These are phyloP conservation scores for Botrytis pseudocinerea DNA, from an alignment of 2,329 filamentous ascomycete species.

Conservation along the genomic window DNA sequence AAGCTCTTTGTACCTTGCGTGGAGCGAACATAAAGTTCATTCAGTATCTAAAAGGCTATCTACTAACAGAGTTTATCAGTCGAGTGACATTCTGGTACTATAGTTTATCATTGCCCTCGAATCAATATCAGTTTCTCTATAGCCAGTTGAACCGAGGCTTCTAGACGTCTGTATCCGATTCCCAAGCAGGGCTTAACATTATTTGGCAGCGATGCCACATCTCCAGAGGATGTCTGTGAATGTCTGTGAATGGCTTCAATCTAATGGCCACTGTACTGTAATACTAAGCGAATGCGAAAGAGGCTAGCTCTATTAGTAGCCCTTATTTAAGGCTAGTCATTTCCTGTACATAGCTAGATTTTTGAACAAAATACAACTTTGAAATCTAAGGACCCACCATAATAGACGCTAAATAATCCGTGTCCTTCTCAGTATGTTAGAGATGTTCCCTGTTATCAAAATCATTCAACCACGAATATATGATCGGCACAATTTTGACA, in stretches of 20 bases:
- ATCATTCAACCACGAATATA: background rate
- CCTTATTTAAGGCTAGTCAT: no score
- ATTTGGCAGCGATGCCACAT: background rate
- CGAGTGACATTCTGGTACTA: background rate
- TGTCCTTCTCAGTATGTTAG: no score
- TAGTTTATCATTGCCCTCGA: background rate
- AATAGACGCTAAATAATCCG: no score
- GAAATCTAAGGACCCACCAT: no score
- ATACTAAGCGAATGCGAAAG: no score
- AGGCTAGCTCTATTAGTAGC: no score
- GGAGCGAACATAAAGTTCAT: background rate
- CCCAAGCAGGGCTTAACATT: background rate
- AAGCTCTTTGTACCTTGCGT: background rate
- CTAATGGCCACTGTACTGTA: no score
- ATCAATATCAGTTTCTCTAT: background rate
- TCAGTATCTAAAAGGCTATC: background rate
- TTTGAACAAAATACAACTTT: no score
- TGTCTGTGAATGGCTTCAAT: no score
- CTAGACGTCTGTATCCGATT: background rate
- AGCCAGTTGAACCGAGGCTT: accelerated
- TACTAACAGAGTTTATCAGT: background rate
- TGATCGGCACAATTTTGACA: background rate
- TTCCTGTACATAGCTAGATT: no score
- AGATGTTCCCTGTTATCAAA: background rate
- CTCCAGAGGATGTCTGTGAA: background rate